These are phyloP conservation scores for Starmerella bombicola DNA, from an alignment of 805 yeast genomes.

Conservation along the genomic window DNA sequence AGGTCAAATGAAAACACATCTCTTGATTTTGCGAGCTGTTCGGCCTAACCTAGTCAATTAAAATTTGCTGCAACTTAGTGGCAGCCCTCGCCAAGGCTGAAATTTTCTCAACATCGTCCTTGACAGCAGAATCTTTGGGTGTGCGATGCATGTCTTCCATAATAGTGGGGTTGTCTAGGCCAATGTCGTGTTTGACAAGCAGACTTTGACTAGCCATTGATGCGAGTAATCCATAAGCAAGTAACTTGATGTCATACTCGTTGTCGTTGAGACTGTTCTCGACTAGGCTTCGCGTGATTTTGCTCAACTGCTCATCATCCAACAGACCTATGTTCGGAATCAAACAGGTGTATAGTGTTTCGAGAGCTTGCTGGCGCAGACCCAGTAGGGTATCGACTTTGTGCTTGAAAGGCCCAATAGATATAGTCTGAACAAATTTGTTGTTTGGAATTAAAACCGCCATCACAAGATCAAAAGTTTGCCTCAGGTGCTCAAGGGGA, in stretches of 20 bases:
- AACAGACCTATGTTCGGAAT: neutral
- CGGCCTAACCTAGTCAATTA: neutral
- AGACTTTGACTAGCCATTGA: too few relatives aligned
- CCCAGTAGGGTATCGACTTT: slow-evolving; percentile 67
- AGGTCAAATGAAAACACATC: slow-evolving; percentile 2
- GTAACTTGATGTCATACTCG: slow-evolving; percentile 46
- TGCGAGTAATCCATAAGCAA: slow-evolving; percentile 37
- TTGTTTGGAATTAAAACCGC: slow-evolving; percentile 4
- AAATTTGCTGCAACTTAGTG: too few relatives aligned
- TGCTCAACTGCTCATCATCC: slow-evolving; percentile 9
- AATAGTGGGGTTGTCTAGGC: too few relatives aligned
- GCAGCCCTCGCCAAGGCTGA: too few relatives aligned
- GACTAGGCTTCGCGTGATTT: slow-evolving; percentile 34
- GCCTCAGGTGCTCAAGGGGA: neutral
- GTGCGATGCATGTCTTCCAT: slow-evolving; percentile 37
- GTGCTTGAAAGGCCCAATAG: slow-evolving; percentile 81
- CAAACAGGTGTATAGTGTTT: neutral
- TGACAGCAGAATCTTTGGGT: slow-evolving; percentile 48
- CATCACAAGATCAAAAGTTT: neutral
- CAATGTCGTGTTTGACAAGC: too few relatives aligned
- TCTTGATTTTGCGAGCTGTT: slow-evolving; percentile 4
- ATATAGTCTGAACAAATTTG: slow-evolving; percentile 28
- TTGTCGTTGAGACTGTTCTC: slow-evolving; percentile 50
- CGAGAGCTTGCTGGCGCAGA: slow-evolving; percentile 26
- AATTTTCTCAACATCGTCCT: slow-evolving; percentile 36